Base-by-base conservation (phyloP, 1,139 yeast genomes). In the Chernovozyma aurita region DNA sequence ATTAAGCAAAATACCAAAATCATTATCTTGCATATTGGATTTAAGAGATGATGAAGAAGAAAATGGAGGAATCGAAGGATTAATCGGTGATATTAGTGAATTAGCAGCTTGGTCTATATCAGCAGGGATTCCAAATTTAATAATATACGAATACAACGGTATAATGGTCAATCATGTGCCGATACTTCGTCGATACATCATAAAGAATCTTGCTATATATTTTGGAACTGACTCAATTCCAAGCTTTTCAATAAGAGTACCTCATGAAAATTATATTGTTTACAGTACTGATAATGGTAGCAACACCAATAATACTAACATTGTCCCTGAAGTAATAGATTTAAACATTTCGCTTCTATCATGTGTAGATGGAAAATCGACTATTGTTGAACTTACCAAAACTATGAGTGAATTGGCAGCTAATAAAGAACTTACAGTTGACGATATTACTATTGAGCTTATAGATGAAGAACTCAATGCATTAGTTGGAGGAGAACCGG, bases 401-500 rank as follows among this genome's bases (percentile, higher is more conserved):
- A 85, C 95, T 25, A 79, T 90, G 78, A 80, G 95, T 31, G 88
- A 81, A 39, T 66, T 87, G 45, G 85, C 90, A 9, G 63, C 68
- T 16, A 69, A 72, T 35, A 70, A 77, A 31, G 87, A 83, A 48
- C 61, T 92, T 40, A 59, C 72, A n/a, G 58, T 79, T 8, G 63
- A 72, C 20, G 95, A 88, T 46, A 77, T 92, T 45, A 80, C 85
- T 15, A 75, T 86, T 44, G 80, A 78, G 28, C 69, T 85, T 37
- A 76, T 92, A 33, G 88, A 88, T 55, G 78, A 76, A 40, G 95
- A 87, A 53, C 68, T 87, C 45, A 66, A 72, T 25, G 86, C 80
- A 47, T 66, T 87, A 38, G 94, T 88, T 20, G 92, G 96, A 3
- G 74, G 72, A 11, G 98, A 94, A 56, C 98, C 98, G 0, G 98